Evolutionary conservation across 768 basidiomycete genomes (phyloP), one percentile per base, ranked within the genome.

Genomic region (Exsudoporus frostii): DNA sequence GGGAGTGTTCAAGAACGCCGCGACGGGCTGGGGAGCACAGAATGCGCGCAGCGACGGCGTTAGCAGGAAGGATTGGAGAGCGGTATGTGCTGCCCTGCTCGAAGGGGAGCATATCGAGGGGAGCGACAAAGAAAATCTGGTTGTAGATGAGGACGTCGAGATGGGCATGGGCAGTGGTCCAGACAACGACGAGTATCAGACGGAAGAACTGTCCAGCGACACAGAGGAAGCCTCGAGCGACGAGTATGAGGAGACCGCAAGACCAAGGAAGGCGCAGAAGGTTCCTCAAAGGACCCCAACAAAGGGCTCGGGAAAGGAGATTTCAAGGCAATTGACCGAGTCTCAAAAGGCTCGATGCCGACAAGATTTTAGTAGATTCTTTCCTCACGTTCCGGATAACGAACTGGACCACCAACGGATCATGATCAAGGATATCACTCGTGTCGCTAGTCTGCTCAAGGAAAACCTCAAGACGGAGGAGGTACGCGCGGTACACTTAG

Each of bases 381-480:
- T 93, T 66, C 84, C 86, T 29, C 73, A 75, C 15, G 69, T 78
- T 13, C 53, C 74, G 0, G 67, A 74, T n/a, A 59, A 68, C 2
- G 79, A 80, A 11, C 65, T 90, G 5, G 67, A 74, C 13, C 61
- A 64, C 20, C 80, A 84, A 60, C 78, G 73, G 50, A 80, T 92
- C 41, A 80, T 75, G 73, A 78, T 90, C 58, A 79, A 80, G 51
- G 88, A 92, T 55, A 72, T 92, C 29, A 78, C 79, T 32, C 71
- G 79, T 4, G 81, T 81, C 4, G 79, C 84, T 1, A 73, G 74
- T n/a, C 59, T 85, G 36, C 74, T 92, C 36, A 84, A 84, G 39
- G 88, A 90, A 66, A 86, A 81, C 60, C 69, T 89, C 40, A 89
- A 84, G 52, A 73, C 80, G 1, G 85, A 89, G n/a, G 86, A 92